Evolutionary conservation across 164 flowering plant genomes (phyloP).

Genomic region (Macadamia integrifolia): DNA sequence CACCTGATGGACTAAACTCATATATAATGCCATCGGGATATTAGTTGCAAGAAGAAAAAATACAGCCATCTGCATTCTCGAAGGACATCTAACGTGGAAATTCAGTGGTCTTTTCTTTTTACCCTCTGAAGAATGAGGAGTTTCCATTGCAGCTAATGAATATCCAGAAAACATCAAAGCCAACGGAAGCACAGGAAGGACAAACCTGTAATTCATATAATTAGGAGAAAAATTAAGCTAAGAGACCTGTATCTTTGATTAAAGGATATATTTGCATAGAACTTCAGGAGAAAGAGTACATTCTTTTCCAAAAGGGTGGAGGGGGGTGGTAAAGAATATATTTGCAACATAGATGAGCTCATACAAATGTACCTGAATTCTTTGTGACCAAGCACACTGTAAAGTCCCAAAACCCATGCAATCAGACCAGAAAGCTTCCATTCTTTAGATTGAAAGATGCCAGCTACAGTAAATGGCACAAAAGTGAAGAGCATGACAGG

Average conservation of each 20-base stretch:
- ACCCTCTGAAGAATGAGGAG: slow-evolving; percentile 9
- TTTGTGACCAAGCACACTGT: slow-evolving; percentile 87
- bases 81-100: slow-evolving; percentile 16
- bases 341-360: too few relatives aligned
- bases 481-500: slow-evolving; percentile 74
- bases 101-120: slow-evolving; percentile 26
- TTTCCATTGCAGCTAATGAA: slow-evolving; percentile 44
- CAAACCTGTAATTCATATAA: slow-evolving; percentile 22
- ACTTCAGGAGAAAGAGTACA: too few relatives aligned
- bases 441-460: slow-evolving; percentile 49
- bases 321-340: too few relatives aligned
- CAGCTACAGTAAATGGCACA: slow-evolving; percentile 58
- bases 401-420: slow-evolving; percentile 28
- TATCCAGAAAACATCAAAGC: slow-evolving; percentile 84
- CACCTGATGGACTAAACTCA: slow-evolving; percentile 81
- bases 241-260: too few relatives aligned
- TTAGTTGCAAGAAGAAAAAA: slow-evolving; percentile 70
- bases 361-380: slow-evolving; percentile 52
- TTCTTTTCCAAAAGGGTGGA: too few relatives aligned
- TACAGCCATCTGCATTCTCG: slow-evolving; percentile 35
- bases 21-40: slow-evolving; percentile 88
- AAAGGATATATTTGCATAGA: too few relatives aligned
- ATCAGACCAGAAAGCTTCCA: slow-evolving; percentile 74
- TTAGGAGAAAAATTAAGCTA: slow-evolving; percentile 19
- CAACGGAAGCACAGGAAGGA: slow-evolving; percentile 85